Evolutionary conservation across 495 filamentous ascomycete genomes (phyloP).

Genomic region (Symbiotaphrina buchneri): DNA sequence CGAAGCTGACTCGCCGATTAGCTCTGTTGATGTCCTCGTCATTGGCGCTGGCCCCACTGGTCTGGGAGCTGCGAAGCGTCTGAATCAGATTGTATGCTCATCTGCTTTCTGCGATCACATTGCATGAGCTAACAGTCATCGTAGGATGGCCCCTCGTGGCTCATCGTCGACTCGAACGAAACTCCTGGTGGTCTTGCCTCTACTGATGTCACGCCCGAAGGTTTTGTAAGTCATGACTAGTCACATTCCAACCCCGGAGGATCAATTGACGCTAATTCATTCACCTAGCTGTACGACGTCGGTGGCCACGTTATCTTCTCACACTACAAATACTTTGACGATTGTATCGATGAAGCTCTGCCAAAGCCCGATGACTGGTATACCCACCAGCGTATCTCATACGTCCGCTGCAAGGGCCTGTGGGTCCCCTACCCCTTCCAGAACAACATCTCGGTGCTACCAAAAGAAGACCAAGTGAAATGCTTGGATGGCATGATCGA

Average conservation of each 20-base stretch:
- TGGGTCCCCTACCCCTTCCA: conserved; percentile 99
- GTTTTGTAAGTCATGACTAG: conserved; percentile 57
- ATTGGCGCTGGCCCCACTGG: conserved; percentile 97
- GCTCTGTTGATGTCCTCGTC: conserved; percentile 89
- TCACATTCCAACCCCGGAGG: neutral
- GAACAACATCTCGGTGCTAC: conserved; percentile 98
- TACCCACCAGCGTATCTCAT: conserved; percentile 93
- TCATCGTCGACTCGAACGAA: conserved; percentile 86
- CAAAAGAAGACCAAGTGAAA: conserved; percentile 87
- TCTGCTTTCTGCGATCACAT: conserved; percentile 3
- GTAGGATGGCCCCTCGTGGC: conserved; percentile 78
- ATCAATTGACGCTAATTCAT: neutral
- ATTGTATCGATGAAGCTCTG: conserved; percentile 90
- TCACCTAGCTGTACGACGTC: conserved; percentile 78
- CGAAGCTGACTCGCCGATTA: too few species aligned
- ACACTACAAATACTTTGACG: conserved; percentile 99
- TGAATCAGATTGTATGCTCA: conserved; percentile 71
- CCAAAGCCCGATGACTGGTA: conserved; percentile 92
- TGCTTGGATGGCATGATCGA: conserved; percentile 97
- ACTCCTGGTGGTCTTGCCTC: conserved; percentile 92
- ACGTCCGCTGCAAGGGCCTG: conserved; percentile 83
- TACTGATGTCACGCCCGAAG: conserved; percentile 86
- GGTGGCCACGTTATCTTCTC: conserved; percentile 99
- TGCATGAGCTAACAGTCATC: conserved; percentile 3
- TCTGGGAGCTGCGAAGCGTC: conserved; percentile 87